Base-by-base conservation (phyloP, 768 basidiomycete genomes). In the Fomitopsis pulvina region DNA sequence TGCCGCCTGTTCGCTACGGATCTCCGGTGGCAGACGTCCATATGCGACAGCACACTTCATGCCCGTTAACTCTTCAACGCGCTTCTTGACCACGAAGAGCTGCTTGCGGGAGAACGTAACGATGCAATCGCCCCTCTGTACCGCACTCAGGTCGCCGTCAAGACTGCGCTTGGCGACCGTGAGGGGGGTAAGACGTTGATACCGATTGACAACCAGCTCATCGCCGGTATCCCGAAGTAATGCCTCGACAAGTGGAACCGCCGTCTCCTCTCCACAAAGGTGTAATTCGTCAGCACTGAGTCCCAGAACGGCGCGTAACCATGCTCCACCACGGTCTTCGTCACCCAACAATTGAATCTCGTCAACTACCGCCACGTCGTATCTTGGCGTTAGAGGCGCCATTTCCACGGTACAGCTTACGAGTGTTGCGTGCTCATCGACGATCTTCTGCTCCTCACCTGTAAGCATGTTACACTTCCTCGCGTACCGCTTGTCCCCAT, bases 261-360 rank as follows among this genome's bases (percentile, higher is more conserved):
- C 93, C 2, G 87, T 85, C 57, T 92, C 92, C 64, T 99, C 96
- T 3, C 96, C 96, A 60, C 96, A 98, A 1, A 99, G 75, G 68
- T 99, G 96, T 1, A 99, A 60, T 61, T 97, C 94, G 24, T 75
- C 71, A 2, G 93, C 92, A 48, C 74, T 67, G 1, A 85, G 43
- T 2, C 90, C 88, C 18, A 96, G 66, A 1, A 99, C 76, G 0
- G 92, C 93, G 11, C 64, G 60, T 8, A 88, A 87, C 95, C 96
- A 99, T 0, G 80, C 80, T 22, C 68, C 71, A 0, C 96, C 95
- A 14, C 96, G 81, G 2, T 81, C 71, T 0, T 73, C 66, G 64
- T 97, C 92, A 0, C 78, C 78, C 16, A 98, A 80, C 87, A 98
- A 87, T 70, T 98, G 96, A 42, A 99, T 97, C 70, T 98, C 95